Percentiles rank a stretch among this genome's conserved stretches.
phyloP scores from a whole-genome alignment of 2,329 filamentous ascomycete genomes.

The Hysterium pulicare region DNA sequence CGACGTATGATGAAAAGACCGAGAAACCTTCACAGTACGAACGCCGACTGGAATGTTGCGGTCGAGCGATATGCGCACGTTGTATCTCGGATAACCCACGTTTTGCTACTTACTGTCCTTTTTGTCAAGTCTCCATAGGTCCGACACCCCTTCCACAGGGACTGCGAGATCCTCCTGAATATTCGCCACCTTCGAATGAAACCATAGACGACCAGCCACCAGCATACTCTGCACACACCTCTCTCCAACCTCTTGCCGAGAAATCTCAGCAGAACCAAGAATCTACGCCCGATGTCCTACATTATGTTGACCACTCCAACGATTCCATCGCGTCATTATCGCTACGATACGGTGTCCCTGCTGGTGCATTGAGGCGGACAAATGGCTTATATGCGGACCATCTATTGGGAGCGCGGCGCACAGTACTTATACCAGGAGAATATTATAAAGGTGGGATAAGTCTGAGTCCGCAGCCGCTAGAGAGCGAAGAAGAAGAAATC shows the following conservation, averaged over 20 bases:
- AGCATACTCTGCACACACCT: conserved; percentile 41
- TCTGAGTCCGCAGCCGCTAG: conserved; percentile 67
- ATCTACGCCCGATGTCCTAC: conserved; percentile 62
- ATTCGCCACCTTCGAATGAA: conserved; percentile 43
- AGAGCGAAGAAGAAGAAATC: conserved; percentile 70
- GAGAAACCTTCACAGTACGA: conserved; percentile 62
- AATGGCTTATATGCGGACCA: conserved; percentile 73
- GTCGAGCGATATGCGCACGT: conserved; percentile 65
- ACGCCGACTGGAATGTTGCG: conserved; percentile 65
- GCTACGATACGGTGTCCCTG: conserved; percentile 67
- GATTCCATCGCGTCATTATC: conserved; percentile 68
- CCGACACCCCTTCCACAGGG: conserved; percentile 62
- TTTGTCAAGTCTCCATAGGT: conserved; percentile 68
- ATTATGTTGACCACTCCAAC: conserved; percentile 68
- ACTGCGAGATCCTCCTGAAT: conserved; percentile 66
- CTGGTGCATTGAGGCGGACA: conserved; percentile 57
- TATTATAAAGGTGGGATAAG: conserved; percentile 66
- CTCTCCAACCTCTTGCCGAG: conserved; percentile 21
- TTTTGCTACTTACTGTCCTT: conserved; percentile 67
- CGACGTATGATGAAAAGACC: conserved; percentile 51
- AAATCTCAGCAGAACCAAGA: conserved; percentile 30
- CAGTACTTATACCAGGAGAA: conserved; percentile 67
- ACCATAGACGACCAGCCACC: conserved; percentile 39
- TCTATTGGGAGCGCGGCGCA: conserved; percentile 65
- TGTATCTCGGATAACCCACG: conserved; percentile 68